Percentiles rank a stretch among this genome's conserved stretches.
Evolutionary conservation across 257 asterid species (phyloP).

Genomic region (Salvia hispanica): DNA sequence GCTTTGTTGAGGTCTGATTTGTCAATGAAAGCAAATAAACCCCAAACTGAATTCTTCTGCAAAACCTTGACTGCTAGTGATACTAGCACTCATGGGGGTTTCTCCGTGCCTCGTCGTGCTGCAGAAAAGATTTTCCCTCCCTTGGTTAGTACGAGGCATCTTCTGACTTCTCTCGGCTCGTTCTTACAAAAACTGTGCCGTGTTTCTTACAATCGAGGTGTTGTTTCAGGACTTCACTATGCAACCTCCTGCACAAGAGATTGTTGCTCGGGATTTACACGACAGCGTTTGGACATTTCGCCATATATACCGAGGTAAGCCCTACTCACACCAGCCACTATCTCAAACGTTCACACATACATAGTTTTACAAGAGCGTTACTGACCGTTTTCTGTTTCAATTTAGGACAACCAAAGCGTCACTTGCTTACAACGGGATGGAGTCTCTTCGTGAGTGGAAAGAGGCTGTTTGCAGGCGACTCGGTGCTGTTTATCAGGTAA

Average conservation of each 20-base stretch:
- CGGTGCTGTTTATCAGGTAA: constrained; percentile 88
- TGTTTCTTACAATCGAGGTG: background rate
- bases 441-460: constrained; percentile 91
- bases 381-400: background rate
- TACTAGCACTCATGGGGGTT: constrained; percentile 98
- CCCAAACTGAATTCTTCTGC: constrained; percentile 88
- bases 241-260: constrained; percentile 98
- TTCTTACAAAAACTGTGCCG: background rate
- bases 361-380: background rate
- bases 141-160: constrained; percentile 48
- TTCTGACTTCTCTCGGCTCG: background rate
- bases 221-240: constrained; percentile 71
- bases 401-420: constrained; percentile 93
- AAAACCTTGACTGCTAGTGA: constrained; percentile 97
- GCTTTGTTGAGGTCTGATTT: constrained; percentile 86
- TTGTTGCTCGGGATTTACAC: constrained; percentile 83
- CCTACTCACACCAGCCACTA: constrained; percentile 11
- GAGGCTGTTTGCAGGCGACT: constrained; percentile 88
- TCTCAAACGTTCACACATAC: background rate
- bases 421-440: constrained; percentile 96
- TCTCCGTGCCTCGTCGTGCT: constrained; percentile 98
- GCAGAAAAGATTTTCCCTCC: constrained; percentile 94
- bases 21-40: constrained; percentile 67
- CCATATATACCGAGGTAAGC: constrained; percentile 89
- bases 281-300: constrained; percentile 92